Evolutionary conservation across 1,284 basidiomycete species (phyloP).

Genomic region (Fomitopsis schrenkii): DNA sequence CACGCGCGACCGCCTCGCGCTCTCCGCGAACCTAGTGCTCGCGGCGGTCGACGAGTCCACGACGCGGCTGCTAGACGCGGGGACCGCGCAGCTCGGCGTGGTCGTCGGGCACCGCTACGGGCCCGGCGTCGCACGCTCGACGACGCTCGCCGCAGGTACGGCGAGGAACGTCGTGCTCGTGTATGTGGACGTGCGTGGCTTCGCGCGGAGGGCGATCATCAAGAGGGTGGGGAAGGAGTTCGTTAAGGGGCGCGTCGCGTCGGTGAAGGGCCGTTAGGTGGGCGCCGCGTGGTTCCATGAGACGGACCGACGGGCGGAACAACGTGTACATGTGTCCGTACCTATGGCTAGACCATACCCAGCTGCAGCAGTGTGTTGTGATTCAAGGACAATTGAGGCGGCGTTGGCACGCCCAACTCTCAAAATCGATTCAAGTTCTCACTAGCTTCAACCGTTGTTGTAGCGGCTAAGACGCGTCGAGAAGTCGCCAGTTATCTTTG

Average conservation of each 20-base stretch:
- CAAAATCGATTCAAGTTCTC: too few relatives aligned
- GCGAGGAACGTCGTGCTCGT: conserved; percentile 71
- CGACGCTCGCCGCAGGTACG: conserved; percentile 52
- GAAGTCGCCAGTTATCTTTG: too few relatives aligned
- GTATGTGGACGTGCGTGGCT: conserved; percentile 71
- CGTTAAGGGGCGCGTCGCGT: conserved; percentile 32
- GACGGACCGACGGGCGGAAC: too few relatives aligned
- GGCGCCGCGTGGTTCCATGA: too few relatives aligned
- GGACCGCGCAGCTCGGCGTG: conserved; percentile 50
- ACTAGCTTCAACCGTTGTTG: too few relatives aligned
- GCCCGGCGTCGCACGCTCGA: conserved; percentile 53
- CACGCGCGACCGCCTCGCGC: conserved; percentile 44
- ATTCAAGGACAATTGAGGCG: too few relatives aligned
- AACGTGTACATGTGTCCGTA: too few relatives aligned
- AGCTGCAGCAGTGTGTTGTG: too few relatives aligned
- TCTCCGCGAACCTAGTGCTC: conserved; percentile 71
- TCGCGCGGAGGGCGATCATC: conserved; percentile 67
- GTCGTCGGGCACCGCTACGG: conserved; percentile 69
- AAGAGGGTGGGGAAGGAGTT: conserved; percentile 55
- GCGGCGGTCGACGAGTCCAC: conserved; percentile 68
- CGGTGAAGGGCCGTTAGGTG: not conserved
- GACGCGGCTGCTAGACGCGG: conserved; percentile 53
- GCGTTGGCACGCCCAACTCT: too few relatives aligned
- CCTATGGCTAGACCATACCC: too few relatives aligned
- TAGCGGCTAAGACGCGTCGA: too few relatives aligned